Percentiles rank a stretch among this genome's conserved stretches.
These are phyloP conservation scores for Boletus barrowsii DNA, from an alignment of 768 basidiomycete species.

Conservation along the genomic window DNA sequence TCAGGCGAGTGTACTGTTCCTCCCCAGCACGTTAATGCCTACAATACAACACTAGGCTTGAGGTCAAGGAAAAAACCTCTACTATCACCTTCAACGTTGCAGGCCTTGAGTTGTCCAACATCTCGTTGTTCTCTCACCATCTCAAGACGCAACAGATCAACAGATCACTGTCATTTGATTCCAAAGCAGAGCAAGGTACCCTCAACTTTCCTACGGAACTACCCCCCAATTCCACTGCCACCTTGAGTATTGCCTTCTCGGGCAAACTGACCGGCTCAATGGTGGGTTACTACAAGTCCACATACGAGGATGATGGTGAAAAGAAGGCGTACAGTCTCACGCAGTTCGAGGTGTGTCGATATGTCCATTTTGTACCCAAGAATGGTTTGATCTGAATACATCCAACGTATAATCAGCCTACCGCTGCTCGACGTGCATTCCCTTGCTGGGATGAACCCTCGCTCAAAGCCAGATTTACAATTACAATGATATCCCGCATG, in stretches of 20 bases:
- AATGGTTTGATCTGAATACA: not conserved
- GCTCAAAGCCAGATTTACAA: constrained; percentile 77
- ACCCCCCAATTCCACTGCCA: constrained; percentile 67
- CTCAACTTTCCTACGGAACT: constrained; percentile 57
- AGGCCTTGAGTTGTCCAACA: constrained; percentile 54
- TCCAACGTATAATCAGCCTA: constrained; percentile 50
- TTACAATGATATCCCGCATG: constrained; percentile 76
- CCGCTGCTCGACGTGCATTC: constrained; percentile 77
- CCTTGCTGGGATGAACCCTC: constrained; percentile 94
- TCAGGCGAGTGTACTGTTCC: constrained; percentile 45
- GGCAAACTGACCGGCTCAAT: constrained; percentile 66
- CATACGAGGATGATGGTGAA: constrained; percentile 60
- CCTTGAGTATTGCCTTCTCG: constrained; percentile 67
- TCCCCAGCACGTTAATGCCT: not conserved
- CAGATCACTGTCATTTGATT: constrained; percentile 51
- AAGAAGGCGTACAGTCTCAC: constrained; percentile 75
- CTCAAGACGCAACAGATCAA: constrained; percentile 46
- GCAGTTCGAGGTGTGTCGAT: constrained; percentile 70
- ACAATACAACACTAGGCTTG: constrained; percentile 43
- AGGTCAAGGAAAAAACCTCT: constrained; percentile 60
- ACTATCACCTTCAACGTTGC: constrained; percentile 64
- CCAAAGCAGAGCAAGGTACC: constrained; percentile 59
- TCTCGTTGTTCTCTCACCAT: constrained; percentile 55
- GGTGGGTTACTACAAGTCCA: constrained; percentile 80
- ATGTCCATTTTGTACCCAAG: not conserved